Base-by-base conservation (phyloP, 768 basidiomycete genomes). In the Dendrothele bispora region DNA sequence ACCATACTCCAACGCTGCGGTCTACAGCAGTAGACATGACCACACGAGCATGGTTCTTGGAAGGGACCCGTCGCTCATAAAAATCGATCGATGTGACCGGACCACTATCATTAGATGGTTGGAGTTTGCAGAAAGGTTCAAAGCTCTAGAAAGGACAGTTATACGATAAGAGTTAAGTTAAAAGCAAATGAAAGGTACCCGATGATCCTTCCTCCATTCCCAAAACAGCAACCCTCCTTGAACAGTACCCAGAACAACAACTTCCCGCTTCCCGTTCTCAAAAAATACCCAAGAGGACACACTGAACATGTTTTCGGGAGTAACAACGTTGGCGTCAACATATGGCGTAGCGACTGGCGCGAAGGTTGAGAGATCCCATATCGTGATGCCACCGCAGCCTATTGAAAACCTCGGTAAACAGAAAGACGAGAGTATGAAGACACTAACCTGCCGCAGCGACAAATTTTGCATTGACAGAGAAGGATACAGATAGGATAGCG, bases 381-480 rank as follows among this genome's bases (percentile, higher is more conserved):
- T 29, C 10, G 7, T 27, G 11, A 44, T 24, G 10, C 43, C 43
- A 24, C 43, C 34, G 20, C 34, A 44, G 4, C 43, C 43, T 44
- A 30, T n/a, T 32, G 34, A 17, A 11, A 18, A 18, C 28, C 8
- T 11, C 5, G n/a, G 17, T 18, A 32, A 29, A 5, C 17, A n/a
- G 17, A 24, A 22, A n/a, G n/a, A n/a, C n/a, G n/a, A n/a, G n/a
- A n/a, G n/a, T n/a, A n/a, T n/a, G 17, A 21, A 11, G 10, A 32
- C 5, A 32, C 43, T 7, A 12, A 44, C 43, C 43, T 7, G 43
- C 24, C 18, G 43, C 30, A 5, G 43, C 26, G 6, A 44, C n/a
- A 21, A 44, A 44, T 11, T 34, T 17, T 5, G 43, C 43, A 24
- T 44, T 44, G 8, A 30, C 43, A 27, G 43, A 44, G 30, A 44